Percentiles rank a stretch among this genome's conserved stretches.
Conservation (phyloP, 2,329 filamentous ascomycete genomes). For the Zasmidium angulare region DNA sequence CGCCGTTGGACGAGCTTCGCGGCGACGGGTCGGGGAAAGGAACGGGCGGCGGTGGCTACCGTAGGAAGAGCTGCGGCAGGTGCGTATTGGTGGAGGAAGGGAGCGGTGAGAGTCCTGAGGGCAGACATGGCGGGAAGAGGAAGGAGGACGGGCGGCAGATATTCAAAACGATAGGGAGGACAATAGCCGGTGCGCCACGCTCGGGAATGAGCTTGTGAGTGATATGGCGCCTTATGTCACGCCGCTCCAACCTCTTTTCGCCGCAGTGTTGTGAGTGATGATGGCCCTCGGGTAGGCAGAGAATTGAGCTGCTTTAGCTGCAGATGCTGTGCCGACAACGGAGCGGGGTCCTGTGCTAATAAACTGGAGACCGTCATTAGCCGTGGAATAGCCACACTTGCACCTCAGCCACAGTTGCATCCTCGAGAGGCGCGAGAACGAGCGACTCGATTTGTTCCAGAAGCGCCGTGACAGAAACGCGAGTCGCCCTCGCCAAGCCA, state of each 20-base stretch:
- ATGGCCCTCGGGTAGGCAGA: not conserved
- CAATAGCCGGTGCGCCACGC: not conserved
- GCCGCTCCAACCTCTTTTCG: too few species aligned
- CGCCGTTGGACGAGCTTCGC: conserved; percentile 36
- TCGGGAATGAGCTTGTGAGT: too few species aligned
- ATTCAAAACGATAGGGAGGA: not conserved
- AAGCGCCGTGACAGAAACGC: too few species aligned
- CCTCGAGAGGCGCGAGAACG: not conserved
- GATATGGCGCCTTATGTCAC: too few species aligned
- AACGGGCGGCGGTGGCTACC: conserved; percentile 22
- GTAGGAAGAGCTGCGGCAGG: conserved; percentile 4
- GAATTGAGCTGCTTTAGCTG: not conserved
- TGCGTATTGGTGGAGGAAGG: not conserved
- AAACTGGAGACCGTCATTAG: too few species aligned
- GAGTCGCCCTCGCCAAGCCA: not conserved
- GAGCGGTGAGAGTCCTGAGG: not conserved
- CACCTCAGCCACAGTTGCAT: not conserved
- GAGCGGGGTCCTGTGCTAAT: not conserved
- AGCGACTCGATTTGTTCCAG: not conserved
- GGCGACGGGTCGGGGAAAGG: conserved; percentile 33
- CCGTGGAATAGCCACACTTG: too few species aligned
- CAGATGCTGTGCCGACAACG: not conserved
- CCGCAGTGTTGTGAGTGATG: too few species aligned
- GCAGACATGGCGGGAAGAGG: not conserved
- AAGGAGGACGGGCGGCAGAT: not conserved